Base-by-base conservation (phyloP, 345 rosid species). In the Orychophragmus violaceus region DNA sequence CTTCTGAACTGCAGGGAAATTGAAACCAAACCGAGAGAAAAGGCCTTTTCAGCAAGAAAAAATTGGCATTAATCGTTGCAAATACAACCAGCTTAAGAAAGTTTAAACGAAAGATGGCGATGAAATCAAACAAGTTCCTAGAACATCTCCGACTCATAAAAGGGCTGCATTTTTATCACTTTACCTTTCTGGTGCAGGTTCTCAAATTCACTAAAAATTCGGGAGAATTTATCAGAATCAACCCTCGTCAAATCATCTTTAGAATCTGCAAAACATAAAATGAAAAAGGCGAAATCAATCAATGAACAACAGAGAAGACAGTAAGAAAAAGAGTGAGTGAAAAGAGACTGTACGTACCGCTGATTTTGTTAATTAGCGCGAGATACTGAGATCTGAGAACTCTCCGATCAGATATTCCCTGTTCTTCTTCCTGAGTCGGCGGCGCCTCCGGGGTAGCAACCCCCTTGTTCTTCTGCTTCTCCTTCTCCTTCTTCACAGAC, bases 341-440 rank as follows among this genome's bases (percentile, higher is more conserved):
- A 25, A 17, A 52, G 52, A 2, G 14, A 13, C 0, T 6, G 14
- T 42, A 8, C 0, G 4, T 29, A 91, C 96, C 93, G 21, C 66
- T 86, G 62, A 92, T 87, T 72, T 76, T 78, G 72, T 65, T 76
- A 14, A 62, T 74, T 2, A 89, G 70, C 12, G 78, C 82, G 52
- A 76, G 95, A 62, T 89, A 92, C 62, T 82, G 78, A n/a, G 96
- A 89, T 36, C 96, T 82, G 11, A 92, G 87, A 68, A 74, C 73
- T 16, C 96, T 78, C 45, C 91, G 82, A n/a, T 78, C 81, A n/a
- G 62, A 50, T 22, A 68, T 45, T 2, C 75, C 63, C 7, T 69
- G 75, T 57, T 63, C 70, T 30, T 57, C 70, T 11, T 64, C 79
- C 27, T 70, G 79, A 58, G 6, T 30, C 57, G 66, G 72, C 21